Conservation (phyloP, 768 basidiomycete genomes). For the Macrolepiota dolichaula region DNA sequence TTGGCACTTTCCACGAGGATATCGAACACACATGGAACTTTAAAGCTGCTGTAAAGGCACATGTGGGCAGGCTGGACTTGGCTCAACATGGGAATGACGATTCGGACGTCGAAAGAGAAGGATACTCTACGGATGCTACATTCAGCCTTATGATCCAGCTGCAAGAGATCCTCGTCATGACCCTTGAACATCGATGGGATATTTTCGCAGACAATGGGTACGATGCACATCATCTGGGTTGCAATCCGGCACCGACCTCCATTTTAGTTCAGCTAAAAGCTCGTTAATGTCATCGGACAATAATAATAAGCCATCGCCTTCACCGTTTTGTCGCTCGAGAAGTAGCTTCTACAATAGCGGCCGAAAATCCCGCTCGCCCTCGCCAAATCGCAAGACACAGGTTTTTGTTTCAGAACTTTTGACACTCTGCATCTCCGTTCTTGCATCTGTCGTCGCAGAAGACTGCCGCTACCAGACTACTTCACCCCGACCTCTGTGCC, state of each 20-base stretch:
- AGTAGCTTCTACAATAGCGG: constrained; percentile 38
- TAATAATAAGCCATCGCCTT: constrained; percentile 17
- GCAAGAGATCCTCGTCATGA: constrained; percentile 55
- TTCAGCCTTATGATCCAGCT: constrained; percentile 63
- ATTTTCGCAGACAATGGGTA: constrained; percentile 53
- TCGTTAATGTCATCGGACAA: background rate
- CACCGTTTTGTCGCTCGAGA: constrained; percentile 44
- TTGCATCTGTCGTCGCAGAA: constrained; percentile 62
- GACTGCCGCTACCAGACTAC: constrained; percentile 69
- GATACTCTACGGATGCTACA: constrained; percentile 64
- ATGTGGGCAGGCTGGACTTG: constrained; percentile 10
- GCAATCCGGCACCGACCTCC: background rate
- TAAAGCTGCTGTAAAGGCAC: constrained; percentile 25
- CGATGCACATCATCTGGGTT: constrained; percentile 15
- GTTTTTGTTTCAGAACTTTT: constrained; percentile 49
- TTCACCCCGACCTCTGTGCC: constrained; percentile 58
- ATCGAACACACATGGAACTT: constrained; percentile 42
- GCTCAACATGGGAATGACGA: constrained; percentile 32
- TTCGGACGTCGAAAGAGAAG: constrained; percentile 43
- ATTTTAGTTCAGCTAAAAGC: background rate
- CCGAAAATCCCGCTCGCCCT: constrained; percentile 50
- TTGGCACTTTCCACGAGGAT: constrained; percentile 40
- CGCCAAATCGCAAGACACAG: constrained; percentile 29
- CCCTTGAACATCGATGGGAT: constrained; percentile 55
- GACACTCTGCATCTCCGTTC: constrained; percentile 53